Conservation (phyloP, 805 yeast species). For the Yamadazyma sp. region DNA sequence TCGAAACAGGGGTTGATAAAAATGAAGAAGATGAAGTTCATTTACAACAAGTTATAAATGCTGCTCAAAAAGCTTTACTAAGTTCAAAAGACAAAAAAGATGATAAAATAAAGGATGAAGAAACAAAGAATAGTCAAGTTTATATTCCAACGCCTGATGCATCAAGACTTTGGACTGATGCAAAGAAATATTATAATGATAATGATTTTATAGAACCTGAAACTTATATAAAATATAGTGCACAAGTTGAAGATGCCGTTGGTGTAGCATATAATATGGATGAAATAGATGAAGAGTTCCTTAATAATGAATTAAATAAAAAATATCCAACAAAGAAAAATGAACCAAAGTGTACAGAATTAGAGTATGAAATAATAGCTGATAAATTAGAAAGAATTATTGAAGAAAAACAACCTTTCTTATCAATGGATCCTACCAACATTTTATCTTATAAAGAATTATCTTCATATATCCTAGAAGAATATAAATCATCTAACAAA, state of each 20-base stretch:
- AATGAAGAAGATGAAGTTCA: slow-evolving; percentile 97
- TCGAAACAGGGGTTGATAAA: slow-evolving; percentile 97
- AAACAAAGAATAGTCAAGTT: slow-evolving; percentile 35
- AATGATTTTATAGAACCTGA: slow-evolving; percentile 64
- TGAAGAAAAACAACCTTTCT: slow-evolving; percentile 81
- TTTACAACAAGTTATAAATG: slow-evolving; percentile 85
- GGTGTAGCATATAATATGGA: slow-evolving; percentile 89
- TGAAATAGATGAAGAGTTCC: slow-evolving; percentile 75
- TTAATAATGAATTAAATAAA: slow-evolving; percentile 40
- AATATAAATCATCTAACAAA: slow-evolving; percentile 25
- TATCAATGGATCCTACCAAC: slow-evolving; percentile 79
- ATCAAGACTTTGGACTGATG: slow-evolving; percentile 76
- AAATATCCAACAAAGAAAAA: slow-evolving; percentile 21
- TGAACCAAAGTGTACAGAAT: slow-evolving; percentile 55
- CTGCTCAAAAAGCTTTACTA: slow-evolving; percentile 62
- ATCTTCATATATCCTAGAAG: slow-evolving; percentile 44
- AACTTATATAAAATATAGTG: slow-evolving; percentile 81
- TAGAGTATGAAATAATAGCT: slow-evolving; percentile 80
- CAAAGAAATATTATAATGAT: slow-evolving; percentile 64
- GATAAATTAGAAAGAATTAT: slow-evolving; percentile 72
- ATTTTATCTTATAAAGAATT: slow-evolving; percentile 70
- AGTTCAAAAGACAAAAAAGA: slow-evolving; percentile 31
- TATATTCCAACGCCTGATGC: slow-evolving; percentile 98
- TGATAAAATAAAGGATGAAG: slow-evolving; percentile 12
- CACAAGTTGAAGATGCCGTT: slow-evolving; percentile 92